Evolutionary conservation across 257 asterid genomes (phyloP).

Genomic region (Misopates orontium): DNA sequence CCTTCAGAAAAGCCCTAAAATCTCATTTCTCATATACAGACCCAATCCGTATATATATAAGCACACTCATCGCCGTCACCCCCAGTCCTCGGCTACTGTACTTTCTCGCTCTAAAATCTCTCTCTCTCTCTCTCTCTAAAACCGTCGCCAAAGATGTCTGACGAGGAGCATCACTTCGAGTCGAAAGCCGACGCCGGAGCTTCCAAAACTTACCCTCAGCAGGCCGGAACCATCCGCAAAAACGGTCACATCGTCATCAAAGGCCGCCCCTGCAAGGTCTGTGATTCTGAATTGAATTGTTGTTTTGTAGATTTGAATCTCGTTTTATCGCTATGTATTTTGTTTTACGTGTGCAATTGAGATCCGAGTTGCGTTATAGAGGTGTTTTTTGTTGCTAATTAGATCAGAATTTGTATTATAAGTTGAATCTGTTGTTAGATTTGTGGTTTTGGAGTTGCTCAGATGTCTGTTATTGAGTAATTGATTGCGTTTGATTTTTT

Average conservation of each 20-base stretch:
- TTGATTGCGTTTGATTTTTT: neutral
- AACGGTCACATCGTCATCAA: constrained; percentile 62
- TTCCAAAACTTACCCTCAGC: constrained; percentile 67
- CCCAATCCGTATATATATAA: constrained; percentile 26
- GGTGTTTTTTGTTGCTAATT: neutral
- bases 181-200: constrained; percentile 78
- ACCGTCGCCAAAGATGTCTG: constrained; percentile 47
- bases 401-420: neutral
- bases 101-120: neutral
- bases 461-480: no score
- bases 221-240: constrained; percentile 71
- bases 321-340: neutral
- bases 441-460: neutral
- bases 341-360: neutral
- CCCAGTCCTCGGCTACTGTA: neutral
- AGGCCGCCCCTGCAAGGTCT: constrained; percentile 66
- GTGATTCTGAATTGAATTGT: neutral
- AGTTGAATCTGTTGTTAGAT: neutral
- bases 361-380: neutral
- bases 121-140: constrained; percentile 10
- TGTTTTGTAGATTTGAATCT: no score
- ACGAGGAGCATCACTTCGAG: constrained; percentile 71
- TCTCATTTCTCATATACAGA: neutral
- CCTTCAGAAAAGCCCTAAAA: constrained; percentile 30
- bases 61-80: neutral